Conservation (phyloP, 2,329 filamentous ascomycete species). For the Dendryphion nanum region DNA sequence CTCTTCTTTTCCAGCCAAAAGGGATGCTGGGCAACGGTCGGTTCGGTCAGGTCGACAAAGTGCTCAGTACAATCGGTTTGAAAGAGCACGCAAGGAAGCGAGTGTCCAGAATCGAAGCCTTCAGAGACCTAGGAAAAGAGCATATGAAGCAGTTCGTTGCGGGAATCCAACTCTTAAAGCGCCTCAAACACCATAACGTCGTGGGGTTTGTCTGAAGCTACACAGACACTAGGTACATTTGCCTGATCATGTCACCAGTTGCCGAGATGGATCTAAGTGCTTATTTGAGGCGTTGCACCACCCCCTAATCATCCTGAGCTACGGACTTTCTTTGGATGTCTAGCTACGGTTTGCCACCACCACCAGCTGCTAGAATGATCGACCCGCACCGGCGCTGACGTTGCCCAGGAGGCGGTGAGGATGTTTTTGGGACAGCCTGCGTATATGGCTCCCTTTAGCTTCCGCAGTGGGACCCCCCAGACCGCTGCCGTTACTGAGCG, state of each 20-base stretch:
- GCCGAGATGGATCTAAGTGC: constrained; percentile 17
- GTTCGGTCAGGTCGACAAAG: constrained; percentile 23
- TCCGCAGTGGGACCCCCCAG: no score
- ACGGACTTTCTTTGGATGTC: constrained; percentile 26
- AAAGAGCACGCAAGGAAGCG: constrained; percentile 28
- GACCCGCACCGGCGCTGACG: no score
- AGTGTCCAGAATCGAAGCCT: constrained; percentile 12
- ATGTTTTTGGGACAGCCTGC: no score
- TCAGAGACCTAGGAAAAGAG: constrained; percentile 10
- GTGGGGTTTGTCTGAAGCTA: constrained; percentile 31
- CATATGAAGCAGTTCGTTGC: constrained; percentile 19
- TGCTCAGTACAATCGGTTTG: constrained; percentile 18
- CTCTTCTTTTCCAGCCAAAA: constrained; percentile 16
- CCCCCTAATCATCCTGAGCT: constrained; percentile 5
- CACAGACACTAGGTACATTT: constrained; percentile 25
- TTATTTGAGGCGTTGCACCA: constrained; percentile 11
- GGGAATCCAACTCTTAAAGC: constrained; percentile 28
- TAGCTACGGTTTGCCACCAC: no score
- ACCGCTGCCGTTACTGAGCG: no score
- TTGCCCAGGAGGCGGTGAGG: no score
- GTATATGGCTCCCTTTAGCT: no score
- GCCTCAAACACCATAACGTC: constrained; percentile 26
- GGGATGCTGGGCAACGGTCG: constrained; percentile 19
- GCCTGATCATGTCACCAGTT: constrained; percentile 28
- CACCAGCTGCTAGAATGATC: no score